Percentiles rank a stretch among this genome's conserved stretches.
phyloP scores from a whole-genome alignment of 129 eudicot genomes.

The Chrysanthemum makinoi region DNA sequence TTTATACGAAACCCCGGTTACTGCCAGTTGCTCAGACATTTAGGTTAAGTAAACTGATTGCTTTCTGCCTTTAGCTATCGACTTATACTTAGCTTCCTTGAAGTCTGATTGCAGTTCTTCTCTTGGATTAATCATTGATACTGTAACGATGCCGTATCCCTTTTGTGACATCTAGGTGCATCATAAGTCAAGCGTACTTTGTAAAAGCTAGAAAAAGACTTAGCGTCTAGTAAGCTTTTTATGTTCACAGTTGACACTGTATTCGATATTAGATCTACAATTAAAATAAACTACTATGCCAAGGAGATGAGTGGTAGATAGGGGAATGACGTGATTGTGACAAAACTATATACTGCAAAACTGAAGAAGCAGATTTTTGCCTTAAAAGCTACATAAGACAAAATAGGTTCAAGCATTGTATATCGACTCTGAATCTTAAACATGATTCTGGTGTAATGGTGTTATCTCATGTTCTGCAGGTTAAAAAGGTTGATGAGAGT shows the following conservation, averaged over 20 bases:
- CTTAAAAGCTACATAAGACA: neutral
- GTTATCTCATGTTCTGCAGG: conserved; percentile 36
- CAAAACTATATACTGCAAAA: no score
- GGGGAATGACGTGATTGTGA: neutral
- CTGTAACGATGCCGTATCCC: neutral
- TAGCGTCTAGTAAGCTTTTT: neutral
- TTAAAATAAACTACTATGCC: no score
- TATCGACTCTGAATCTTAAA: neutral
- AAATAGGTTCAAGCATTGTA: neutral
- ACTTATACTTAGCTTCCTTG: no score
- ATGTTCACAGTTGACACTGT: neutral
- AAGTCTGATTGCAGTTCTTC: no score
- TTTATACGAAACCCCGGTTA: no score
- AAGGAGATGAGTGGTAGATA: neutral
- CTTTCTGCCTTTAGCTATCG: no score
- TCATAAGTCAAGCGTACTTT: neutral
- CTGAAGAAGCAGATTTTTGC: neutral
- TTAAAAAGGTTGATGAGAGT: conserved; percentile 49
- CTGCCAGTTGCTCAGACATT: no score
- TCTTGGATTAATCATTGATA: neutral
- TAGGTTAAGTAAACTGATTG: no score
- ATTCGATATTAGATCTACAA: neutral
- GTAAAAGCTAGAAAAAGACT: no score
- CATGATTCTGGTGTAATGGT: neutral
- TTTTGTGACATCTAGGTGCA: neutral